phyloP scores from a whole-genome alignment of 2,329 filamentous ascomycete species.

The Emericellopsis atlantica region DNA sequence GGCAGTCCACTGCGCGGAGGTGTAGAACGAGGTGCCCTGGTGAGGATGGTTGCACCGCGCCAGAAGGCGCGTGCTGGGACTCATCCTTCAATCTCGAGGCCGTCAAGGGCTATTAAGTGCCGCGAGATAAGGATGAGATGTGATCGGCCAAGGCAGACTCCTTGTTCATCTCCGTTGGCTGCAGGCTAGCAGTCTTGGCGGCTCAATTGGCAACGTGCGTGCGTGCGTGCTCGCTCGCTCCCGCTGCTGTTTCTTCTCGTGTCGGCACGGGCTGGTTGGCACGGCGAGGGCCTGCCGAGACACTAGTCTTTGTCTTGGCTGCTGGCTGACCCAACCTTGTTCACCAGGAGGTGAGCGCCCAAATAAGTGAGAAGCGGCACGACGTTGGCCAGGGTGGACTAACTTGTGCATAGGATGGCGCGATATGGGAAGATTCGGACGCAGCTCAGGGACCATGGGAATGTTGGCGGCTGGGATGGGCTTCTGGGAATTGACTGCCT shows the following conservation, averaged over 20 bases:
- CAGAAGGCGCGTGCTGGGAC: not conserved
- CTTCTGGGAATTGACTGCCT: not conserved
- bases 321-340: too few species aligned
- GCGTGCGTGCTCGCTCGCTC: too few species aligned
- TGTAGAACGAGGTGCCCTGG: conserved; percentile 15
- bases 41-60: not conserved
- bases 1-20: conserved; percentile 35
- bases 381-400: too few species aligned
- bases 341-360: too few species aligned
- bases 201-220: not conserved
- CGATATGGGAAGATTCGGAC: too few species aligned
- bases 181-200: conserved; percentile 2
- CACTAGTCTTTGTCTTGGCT: too few species aligned
- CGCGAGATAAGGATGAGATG: not conserved
- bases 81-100: not conserved
- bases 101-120: not conserved
- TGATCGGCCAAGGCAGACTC: conserved; percentile 1
- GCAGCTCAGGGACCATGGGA: too few species aligned
- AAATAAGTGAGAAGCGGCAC: too few species aligned
- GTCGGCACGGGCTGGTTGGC: not conserved
- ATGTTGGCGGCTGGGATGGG: not conserved
- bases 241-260: not conserved
- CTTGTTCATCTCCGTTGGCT: conserved; percentile 1
- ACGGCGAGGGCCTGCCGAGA: too few species aligned
- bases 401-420: too few species aligned